Conservation (phyloP, 441 rosid species). For the Adansonia grandidieri region DNA sequence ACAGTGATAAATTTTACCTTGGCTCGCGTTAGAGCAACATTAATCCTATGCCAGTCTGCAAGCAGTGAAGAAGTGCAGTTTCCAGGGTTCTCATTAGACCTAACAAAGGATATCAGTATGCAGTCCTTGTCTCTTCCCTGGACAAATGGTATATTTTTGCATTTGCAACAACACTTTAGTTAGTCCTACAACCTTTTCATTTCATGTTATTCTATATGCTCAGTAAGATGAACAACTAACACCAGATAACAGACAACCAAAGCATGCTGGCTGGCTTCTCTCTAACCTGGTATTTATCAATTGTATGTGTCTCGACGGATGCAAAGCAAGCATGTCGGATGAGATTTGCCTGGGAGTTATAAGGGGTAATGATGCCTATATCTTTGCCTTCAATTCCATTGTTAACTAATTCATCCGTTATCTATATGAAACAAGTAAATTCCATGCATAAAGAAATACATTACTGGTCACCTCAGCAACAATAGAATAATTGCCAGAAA, state of each 20-base stretch:
- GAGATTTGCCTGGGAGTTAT: conserved; percentile 89
- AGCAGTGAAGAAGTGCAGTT: conserved; percentile 67
- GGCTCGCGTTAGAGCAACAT: conserved; percentile 93
- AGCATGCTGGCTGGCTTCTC: neutral
- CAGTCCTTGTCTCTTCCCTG: conserved; percentile 98
- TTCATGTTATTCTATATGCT: neutral
- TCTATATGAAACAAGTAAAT: conserved; percentile 39
- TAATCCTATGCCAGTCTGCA: conserved; percentile 96
- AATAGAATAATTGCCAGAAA: neutral
- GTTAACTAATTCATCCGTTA: conserved; percentile 58
- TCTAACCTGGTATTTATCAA: conserved; percentile 95
- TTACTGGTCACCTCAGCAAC: neutral
- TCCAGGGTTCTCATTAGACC: conserved; percentile 69
- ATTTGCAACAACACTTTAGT: neutral
- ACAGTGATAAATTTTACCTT: conserved; percentile 56
- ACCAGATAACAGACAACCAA: conserved; percentile 1
- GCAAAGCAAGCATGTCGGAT: conserved; percentile 49
- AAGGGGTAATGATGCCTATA: conserved; percentile 94
- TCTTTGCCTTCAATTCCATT: conserved; percentile 72
- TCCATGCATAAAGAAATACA: neutral
- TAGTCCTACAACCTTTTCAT: neutral
- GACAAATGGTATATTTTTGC: neutral
- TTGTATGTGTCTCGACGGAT: conserved; percentile 89
- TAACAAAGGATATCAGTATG: conserved; percentile 83
- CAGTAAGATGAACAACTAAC: neutral